A percentile compares a stretch with the other conserved stretches of the same genome.
Evolutionary conservation across 2,329 filamentous ascomycete genomes (phyloP).

Genomic region (Metarhizium anisopliae): DNA sequence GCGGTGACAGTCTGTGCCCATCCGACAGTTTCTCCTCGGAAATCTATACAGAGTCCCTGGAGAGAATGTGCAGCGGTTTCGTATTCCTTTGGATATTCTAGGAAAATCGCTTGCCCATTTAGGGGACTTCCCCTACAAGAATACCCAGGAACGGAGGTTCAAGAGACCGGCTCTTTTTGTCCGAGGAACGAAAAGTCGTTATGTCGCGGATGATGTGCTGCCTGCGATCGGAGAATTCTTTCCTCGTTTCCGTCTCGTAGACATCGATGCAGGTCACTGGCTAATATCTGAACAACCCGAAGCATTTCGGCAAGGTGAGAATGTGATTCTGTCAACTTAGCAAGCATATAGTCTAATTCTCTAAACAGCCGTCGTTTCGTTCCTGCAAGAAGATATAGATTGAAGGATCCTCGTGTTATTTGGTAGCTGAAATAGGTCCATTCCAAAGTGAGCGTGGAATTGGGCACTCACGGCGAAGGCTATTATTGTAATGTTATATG

Average conservation of each 20-base stretch:
- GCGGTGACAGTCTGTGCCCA: conserved; percentile 44
- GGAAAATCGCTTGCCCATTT: conserved; percentile 61
- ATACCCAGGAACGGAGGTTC: conserved; percentile 60
- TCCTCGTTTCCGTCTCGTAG: conserved; percentile 62
- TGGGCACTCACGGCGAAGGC: background rate
- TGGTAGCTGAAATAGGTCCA: background rate
- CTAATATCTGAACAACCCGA: conserved; percentile 82
- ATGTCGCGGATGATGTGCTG: conserved; percentile 71
- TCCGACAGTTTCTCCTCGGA: conserved; percentile 86
- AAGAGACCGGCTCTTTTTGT: conserved; percentile 75
- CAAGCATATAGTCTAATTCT: background rate
- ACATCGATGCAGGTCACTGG: conserved; percentile 79
- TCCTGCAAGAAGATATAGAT: background rate
- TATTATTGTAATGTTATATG: background rate
- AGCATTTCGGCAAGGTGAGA: conserved; percentile 60
- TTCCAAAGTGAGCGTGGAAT: background rate
- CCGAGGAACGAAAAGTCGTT: conserved; percentile 65
- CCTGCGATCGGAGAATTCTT: conserved; percentile 79
- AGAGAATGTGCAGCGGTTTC: conserved; percentile 56
- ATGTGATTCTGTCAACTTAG: background rate
- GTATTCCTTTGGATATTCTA: conserved; percentile 68
- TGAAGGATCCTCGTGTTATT: background rate
- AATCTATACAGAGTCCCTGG: conserved; percentile 58
- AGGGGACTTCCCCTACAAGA: conserved; percentile 80
- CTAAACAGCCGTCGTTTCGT: conserved; percentile 4